A percentile compares a stretch with the other conserved stretches of the same genome.
Evolutionary conservation across 768 basidiomycete genomes (phyloP).

Genomic region (Amanita inopinata): DNA sequence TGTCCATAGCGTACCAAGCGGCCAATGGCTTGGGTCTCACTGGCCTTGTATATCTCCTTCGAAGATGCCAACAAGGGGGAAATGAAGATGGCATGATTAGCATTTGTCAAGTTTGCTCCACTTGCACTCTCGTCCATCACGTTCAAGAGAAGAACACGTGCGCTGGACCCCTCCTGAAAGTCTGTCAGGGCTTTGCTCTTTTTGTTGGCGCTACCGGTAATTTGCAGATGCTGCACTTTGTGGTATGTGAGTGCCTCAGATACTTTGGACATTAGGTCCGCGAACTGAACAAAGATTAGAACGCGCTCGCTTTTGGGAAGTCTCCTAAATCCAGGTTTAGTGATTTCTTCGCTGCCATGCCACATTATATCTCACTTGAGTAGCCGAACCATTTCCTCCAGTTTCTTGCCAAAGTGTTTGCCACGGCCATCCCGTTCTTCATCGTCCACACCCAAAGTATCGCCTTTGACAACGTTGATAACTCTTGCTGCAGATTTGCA

Average conservation of each 20-base stretch:
- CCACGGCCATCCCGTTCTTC: constrained; percentile 60
- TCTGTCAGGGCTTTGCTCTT: constrained; percentile 77
- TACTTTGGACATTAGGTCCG: constrained; percentile 87
- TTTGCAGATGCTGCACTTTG: constrained; percentile 69
- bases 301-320: constrained; percentile 74
- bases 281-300: constrained; percentile 94
- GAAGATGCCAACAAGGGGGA: constrained; percentile 79
- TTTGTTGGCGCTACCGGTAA: constrained; percentile 64
- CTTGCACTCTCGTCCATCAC: constrained; percentile 96
- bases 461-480: constrained; percentile 75
- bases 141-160: constrained; percentile 77
- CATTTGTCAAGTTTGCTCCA: constrained; percentile 85
- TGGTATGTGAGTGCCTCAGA: constrained; percentile 68
- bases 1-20: constrained; percentile 81
- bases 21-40: constrained; percentile 77
- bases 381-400: constrained; percentile 66
- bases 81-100: constrained; percentile 92
- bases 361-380: constrained; percentile 47
- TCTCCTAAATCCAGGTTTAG: constrained; percentile 35
- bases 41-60: constrained; percentile 78
- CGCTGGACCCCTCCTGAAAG: constrained; percentile 75
- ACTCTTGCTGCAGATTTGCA: constrained; percentile 76
- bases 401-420: constrained; percentile 74
- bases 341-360: constrained; percentile 1
- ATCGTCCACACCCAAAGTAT: constrained; percentile 74